A percentile compares a stretch with the other conserved stretches of the same genome.
phyloP scores from a whole-genome alignment of 371 early-diverging fungal genomes.

The Umbelopsis sp. region DNA sequence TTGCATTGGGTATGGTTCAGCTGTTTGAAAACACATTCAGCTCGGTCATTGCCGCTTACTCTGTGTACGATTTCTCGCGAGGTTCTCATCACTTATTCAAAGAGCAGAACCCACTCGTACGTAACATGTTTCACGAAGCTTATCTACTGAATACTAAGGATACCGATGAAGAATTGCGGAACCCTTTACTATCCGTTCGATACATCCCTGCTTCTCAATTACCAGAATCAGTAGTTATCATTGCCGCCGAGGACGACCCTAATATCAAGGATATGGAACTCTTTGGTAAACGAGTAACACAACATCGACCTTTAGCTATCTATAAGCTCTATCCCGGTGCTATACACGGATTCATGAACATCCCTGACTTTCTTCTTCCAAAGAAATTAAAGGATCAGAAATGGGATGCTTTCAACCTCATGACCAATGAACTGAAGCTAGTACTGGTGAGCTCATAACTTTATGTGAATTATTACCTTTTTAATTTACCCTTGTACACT shows the following conservation, averaged over 20 bases:
- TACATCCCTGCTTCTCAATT: neutral
- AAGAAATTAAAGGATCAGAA: neutral
- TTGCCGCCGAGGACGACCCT: neutral
- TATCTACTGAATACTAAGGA: neutral
- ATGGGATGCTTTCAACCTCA: conserved; percentile 6
- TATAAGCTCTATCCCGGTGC: conserved; percentile 4
- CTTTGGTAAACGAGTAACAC: neutral
- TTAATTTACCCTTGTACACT: neutral
- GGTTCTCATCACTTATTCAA: neutral
- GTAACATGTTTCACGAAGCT: neutral
- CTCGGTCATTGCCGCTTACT: neutral
- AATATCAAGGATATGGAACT: neutral
- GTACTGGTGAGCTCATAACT: neutral
- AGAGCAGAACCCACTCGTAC: conserved; percentile 5
- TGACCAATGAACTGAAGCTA: neutral
- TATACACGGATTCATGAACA: conserved; percentile 4
- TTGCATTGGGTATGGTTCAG: conserved; percentile 1
- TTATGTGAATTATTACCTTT: neutral
- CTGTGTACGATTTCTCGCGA: neutral
- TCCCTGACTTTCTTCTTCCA: neutral
- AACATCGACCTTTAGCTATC: neutral
- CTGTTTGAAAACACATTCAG: neutral
- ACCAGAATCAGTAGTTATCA: neutral
- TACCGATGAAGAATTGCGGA: neutral
- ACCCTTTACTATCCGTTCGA: neutral